Conservation (phyloP, 163 green algal genomes). For the Chlamydomonas reinhardtii region DNA sequence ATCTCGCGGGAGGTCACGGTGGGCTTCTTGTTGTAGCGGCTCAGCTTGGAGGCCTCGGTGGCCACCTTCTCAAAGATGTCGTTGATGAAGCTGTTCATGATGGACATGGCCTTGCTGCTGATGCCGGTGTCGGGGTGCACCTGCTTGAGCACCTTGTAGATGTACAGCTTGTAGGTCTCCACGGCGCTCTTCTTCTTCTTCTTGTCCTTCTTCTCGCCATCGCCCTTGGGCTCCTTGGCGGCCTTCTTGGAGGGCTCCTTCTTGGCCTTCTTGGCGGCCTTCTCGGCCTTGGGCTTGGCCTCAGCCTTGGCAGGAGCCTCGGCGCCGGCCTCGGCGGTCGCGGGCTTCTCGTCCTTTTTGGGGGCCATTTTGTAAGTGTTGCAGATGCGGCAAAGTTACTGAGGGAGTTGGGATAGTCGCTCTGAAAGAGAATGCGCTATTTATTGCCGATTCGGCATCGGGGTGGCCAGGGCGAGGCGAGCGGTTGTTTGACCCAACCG, state of each 20-base stretch:
- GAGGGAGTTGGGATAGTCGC: background rate
- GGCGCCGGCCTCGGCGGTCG: background rate
- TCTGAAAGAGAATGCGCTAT: background rate
- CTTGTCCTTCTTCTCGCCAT: background rate
- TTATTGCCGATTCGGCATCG: slow-evolving; percentile 84
- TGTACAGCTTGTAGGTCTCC: slow-evolving; percentile 83
- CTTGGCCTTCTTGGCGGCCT: slow-evolving; percentile 1
- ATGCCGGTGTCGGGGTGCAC: slow-evolving; percentile 88
- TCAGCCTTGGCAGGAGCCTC: background rate
- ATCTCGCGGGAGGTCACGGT: slow-evolving; percentile 68
- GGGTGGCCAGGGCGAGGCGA: slow-evolving; percentile 77
- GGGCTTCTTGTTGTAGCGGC: slow-evolving; percentile 22
- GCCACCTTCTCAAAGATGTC: slow-evolving; percentile 95
- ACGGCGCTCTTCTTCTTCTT: background rate
- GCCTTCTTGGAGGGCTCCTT: too few relatives aligned
- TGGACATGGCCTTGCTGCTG: slow-evolving; percentile 77
- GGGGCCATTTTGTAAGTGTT: slow-evolving; percentile 2
- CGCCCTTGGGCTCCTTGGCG: background rate
- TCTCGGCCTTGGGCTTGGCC: background rate
- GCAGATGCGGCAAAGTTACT: background rate
- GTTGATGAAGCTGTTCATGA: slow-evolving; percentile 89
- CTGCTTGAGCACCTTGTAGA: slow-evolving; percentile 72
- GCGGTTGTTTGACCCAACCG: too few relatives aligned
- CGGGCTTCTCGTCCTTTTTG: slow-evolving; percentile 25
- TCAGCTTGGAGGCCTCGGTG: slow-evolving; percentile 75